phyloP scores from a whole-genome alignment of 2,329 filamentous ascomycete species.

The Epichloe sp. region DNA sequence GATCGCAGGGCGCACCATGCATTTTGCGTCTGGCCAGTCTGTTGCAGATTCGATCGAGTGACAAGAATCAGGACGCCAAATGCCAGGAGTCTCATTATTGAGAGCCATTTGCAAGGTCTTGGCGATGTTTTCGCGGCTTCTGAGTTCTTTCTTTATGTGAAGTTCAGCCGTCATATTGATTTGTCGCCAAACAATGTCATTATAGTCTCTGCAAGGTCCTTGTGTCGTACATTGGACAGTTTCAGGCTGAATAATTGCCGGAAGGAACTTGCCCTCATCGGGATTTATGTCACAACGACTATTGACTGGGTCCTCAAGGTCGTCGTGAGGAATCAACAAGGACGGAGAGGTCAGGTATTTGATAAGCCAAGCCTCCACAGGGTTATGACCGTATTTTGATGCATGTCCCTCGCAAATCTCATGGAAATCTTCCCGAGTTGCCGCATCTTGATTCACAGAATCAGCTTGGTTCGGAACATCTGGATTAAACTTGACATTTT shows the following conservation, averaged over 20 bases:
- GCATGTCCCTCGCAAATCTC: background rate
- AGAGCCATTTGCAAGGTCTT: background rate
- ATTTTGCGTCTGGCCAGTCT: slow-evolving; percentile 18
- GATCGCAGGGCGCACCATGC: slow-evolving; percentile 29
- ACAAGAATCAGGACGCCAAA: background rate
- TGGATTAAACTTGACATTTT: background rate
- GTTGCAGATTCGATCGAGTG: background rate
- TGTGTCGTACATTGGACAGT: slow-evolving; percentile 11
- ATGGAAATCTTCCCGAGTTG: background rate
- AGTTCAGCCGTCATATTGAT: slow-evolving; percentile 15
- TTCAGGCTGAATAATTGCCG: slow-evolving; percentile 19
- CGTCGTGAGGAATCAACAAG: background rate
- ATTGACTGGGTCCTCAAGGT: background rate
- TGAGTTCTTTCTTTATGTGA: slow-evolving; percentile 14
- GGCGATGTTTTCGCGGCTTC: slow-evolving; percentile 10
- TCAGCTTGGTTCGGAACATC: background rate
- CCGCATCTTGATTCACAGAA: background rate
- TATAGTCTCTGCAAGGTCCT: slow-evolving; percentile 4
- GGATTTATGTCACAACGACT: slow-evolving; percentile 24
- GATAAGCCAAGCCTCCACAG: slow-evolving; percentile 1
- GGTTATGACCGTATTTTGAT: background rate
- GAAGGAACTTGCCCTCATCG: slow-evolving; percentile 20
- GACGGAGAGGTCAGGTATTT: background rate
- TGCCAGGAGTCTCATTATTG: background rate
- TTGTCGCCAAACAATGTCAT: slow-evolving; percentile 15